These are phyloP conservation scores for Trichoderma lentiforme DNA, from an alignment of 2,329 filamentous ascomycete species.

Conservation along the genomic window DNA sequence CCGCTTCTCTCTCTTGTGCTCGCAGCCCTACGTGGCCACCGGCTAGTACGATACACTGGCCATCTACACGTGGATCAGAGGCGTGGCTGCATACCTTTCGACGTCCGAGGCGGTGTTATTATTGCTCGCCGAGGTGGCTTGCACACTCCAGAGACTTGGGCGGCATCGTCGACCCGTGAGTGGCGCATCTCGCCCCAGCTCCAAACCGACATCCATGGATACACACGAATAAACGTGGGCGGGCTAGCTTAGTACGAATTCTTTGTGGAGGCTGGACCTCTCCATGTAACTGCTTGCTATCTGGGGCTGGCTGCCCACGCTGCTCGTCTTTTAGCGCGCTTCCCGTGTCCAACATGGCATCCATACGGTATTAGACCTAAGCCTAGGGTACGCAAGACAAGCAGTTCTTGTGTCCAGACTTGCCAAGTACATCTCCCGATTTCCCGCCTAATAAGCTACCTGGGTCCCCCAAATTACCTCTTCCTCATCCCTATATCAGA, in stretches of 20 bases:
- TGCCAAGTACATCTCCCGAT: conserved; percentile 11
- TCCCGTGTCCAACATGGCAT: conserved; percentile 18
- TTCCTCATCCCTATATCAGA: conserved; percentile 11
- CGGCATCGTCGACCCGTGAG: conserved; percentile 20
- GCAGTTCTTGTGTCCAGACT: conserved; percentile 5
- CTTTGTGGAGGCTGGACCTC: conserved; percentile 18
- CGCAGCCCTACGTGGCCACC: conserved; percentile 9
- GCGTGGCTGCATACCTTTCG: conserved; percentile 18
- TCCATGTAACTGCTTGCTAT: conserved; percentile 15
- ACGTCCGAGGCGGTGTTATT: conserved; percentile 11
- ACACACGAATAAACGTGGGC: conserved; percentile 19
- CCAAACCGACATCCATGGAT: conserved; percentile 11
- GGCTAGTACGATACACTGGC: not conserved
- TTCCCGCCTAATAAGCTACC: conserved; percentile 16
- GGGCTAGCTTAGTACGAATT: conserved; percentile 14
- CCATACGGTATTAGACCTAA: conserved; percentile 17
- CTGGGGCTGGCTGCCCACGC: conserved; percentile 17
- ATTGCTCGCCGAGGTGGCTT: conserved; percentile 16
- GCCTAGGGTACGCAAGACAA: conserved; percentile 11
- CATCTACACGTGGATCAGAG: conserved; percentile 16
- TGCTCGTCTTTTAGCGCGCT: conserved; percentile 14
- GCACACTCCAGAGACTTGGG: conserved; percentile 7
- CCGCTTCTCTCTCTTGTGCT: not conserved
- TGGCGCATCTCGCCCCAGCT: conserved; percentile 18
- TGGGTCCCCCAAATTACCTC: conserved; percentile 13